Evolutionary conservation across 2,329 filamentous ascomycete species (phyloP).

Genomic region (Cladosporium velox): DNA sequence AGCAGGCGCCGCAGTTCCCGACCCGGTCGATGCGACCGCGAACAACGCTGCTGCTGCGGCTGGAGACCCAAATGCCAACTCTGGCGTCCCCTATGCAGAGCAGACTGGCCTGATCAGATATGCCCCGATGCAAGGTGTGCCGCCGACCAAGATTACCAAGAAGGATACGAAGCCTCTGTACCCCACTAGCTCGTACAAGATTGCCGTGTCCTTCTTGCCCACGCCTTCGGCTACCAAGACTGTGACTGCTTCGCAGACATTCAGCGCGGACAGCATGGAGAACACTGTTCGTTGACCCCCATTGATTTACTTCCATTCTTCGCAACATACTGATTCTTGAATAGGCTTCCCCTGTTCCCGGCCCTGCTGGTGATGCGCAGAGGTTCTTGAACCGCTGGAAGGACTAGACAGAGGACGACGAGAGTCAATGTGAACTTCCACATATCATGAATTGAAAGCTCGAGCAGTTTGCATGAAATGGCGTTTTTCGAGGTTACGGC

Average conservation of each 20-base stretch:
- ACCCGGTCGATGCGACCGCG: conserved; percentile 36
- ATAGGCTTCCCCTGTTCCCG: conserved; percentile 57
- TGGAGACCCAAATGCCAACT: conserved; percentile 7
- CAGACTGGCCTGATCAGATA: conserved; percentile 62
- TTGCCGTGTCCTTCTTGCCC: conserved; percentile 54
- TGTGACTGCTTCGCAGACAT: conserved; percentile 54
- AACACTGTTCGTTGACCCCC: conserved; percentile 56
- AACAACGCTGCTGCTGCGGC: conserved; percentile 37
- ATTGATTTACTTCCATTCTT: background rate
- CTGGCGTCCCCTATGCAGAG: conserved; percentile 53
- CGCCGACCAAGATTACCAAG: conserved; percentile 60
- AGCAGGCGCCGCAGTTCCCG: conserved; percentile 41
- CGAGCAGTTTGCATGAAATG: conserved; percentile 8
- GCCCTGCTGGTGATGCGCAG: conserved; percentile 56
- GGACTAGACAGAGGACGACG: conserved; percentile 44
- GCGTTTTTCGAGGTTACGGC: conserved; percentile 14
- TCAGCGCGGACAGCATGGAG: conserved; percentile 54
- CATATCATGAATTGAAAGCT: conserved; percentile 1
- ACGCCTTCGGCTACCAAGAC: conserved; percentile 53
- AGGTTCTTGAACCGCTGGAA: conserved; percentile 62
- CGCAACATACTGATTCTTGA: conserved; percentile 5
- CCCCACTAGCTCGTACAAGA: conserved; percentile 56
- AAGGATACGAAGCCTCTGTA: conserved; percentile 53
- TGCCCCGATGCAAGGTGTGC: conserved; percentile 62
- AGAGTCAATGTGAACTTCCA: background rate